Base-by-base conservation (phyloP, 257 asterid species). In the Hygrophila difformis region DNA sequence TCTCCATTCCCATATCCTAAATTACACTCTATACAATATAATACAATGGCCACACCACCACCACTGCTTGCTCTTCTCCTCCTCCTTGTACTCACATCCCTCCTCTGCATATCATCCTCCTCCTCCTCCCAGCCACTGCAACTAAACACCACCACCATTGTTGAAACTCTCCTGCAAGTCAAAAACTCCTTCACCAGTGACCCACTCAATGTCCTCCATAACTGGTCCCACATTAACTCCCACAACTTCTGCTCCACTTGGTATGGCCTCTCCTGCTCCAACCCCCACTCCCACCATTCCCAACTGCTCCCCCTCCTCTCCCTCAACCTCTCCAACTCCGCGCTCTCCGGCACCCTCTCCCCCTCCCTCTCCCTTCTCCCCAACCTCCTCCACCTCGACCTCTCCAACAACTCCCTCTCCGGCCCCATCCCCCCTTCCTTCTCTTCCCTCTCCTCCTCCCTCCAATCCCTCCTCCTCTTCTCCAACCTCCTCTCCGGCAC, bases 401-500 rank as follows among this genome's bases (percentile, higher is more conserved):
- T 87, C 39, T 84, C 95, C 44, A 56, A 68, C 38, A 84, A 87
- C 41, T 41, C 6, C 4, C 75, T 81, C 53, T 50, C 94, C 13
- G 95, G 95, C 26, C 81, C 94, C 87, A 84, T 84, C 26, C 97
- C 97, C 78, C 69, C 95, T 57, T 29, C 86, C 10, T 12, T 26
- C 22, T 71, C 94, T 47, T 74, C 66, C 67, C 81, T 88, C 31
- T 26, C 31, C 16, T 61, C 88, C 17, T 66, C 73, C 31, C 62
- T 84, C 77, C 66, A 76, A 62, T 71, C 73, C 36, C 33, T 87
- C 62, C 77, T 81, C 34, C 87, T 87, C 35, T 84, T 70, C 65
- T 79, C 97, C 22, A 84, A 81, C 77, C 80, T 57, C 33, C 81
- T 88, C 65, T 66, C 79, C 55, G 97, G 97, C 50, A 64, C 80